A percentile compares a stretch with the other conserved stretches of the same genome.
Conservation (phyloP, 345 rosid genomes). For the Eutrema heterophyllum region DNA sequence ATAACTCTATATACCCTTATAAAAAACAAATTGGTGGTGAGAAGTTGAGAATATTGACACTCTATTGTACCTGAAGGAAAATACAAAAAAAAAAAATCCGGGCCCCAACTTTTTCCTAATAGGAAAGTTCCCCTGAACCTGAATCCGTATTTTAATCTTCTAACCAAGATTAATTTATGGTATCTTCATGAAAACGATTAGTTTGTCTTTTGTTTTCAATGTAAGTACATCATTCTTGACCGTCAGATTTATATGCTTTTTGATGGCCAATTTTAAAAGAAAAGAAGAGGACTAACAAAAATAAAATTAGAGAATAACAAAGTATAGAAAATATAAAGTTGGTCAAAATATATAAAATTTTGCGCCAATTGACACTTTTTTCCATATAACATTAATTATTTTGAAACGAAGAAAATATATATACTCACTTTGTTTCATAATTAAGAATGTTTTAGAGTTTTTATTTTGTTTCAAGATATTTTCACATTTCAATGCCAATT, state of each 20-base stretch:
- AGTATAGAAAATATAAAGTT: too few relatives aligned
- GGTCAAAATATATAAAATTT: too few relatives aligned
- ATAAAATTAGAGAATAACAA: not conserved
- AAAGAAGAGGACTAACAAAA: not conserved
- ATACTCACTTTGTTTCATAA: too few relatives aligned
- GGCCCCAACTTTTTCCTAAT: not conserved
- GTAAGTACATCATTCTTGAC: constrained; percentile 10
- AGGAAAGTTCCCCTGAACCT: not conserved
- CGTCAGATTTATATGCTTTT: not conserved
- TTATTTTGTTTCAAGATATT: too few relatives aligned
- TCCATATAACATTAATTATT: too few relatives aligned
- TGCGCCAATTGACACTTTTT: too few relatives aligned
- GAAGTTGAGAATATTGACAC: constrained; percentile 27
- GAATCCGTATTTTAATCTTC: not conserved
- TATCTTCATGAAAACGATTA: not conserved
- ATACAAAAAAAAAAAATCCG: not conserved
- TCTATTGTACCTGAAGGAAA: not conserved
- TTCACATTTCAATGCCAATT: too few relatives aligned
- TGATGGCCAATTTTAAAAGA: not conserved
- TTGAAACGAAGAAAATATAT: too few relatives aligned
- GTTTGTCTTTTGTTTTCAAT: not conserved
- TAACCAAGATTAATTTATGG: constrained; percentile 1
- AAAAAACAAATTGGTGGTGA: not conserved
- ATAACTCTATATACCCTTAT: not conserved
- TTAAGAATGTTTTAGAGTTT: too few relatives aligned